Evolutionary conservation across 2,329 filamentous ascomycete species (phyloP), one percentile per base, ranked within the genome.

Genomic region (Cyclaneusma minus): DNA sequence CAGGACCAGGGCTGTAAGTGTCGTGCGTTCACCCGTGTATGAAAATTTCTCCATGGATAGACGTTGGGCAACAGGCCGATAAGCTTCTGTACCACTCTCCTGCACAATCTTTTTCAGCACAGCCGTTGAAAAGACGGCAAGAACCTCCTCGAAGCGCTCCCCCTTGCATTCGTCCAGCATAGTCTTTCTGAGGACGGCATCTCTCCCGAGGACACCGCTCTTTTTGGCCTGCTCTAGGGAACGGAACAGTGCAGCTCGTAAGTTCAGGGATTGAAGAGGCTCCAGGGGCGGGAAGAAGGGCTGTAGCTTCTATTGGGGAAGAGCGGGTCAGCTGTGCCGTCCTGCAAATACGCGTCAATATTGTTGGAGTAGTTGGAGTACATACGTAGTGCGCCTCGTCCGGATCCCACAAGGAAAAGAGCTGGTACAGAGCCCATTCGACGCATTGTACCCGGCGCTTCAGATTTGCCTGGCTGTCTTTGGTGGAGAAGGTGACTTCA

Each of bases 91-190:
- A 21, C 48, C 40, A 20, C 56, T 45, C 21, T 56, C 52, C 0
- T 61, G 55, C 1, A 79, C 52, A 1, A 68, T 51, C 43, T 76
- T 83, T 43, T 79, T 79, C 34, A 95, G 50, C 1, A 93, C 84
- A 0, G 72, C 68, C 9, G 79, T 80, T 2, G 87, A 94, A 42
- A 98, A 91, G 1, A 71, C 62, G 3, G 82, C 71, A 15, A 95
- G 61, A 2, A 93, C 56, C 45, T 98, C 89, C 46, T 85, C 84
- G 29, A 95, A 68, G 35, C 82, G 75, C 29, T 93, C 84, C 5
- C 87, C 87, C 38, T 79, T 85, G 54, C 89, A 98, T 41, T 98
- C 87, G 46, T 98, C 89, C 27, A 98, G 60, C 81, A 94, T 93
- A 0, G 83, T 92, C 56, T 93, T 94, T 27, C 89, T 71, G 16